Conservation (phyloP, 2,329 filamentous ascomycete genomes). For the Mycogone perniciosa region DNA sequence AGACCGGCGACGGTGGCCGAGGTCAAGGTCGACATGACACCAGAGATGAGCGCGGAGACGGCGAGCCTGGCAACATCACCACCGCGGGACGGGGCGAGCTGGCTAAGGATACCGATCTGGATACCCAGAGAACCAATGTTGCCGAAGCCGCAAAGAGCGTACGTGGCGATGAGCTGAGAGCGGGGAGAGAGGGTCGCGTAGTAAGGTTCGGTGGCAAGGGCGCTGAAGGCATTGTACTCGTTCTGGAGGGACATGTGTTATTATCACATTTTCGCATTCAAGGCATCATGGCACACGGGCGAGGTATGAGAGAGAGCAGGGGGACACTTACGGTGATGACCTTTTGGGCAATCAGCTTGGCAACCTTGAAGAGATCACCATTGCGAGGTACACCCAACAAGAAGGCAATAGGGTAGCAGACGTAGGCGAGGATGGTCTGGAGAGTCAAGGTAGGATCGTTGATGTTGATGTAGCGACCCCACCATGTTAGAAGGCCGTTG, state of each 20-base stretch:
- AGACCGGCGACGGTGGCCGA: constrained; percentile 74
- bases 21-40: constrained; percentile 72
- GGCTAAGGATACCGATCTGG: constrained; percentile 80
- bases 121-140: constrained; percentile 85
- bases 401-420: constrained; percentile 73
- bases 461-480: constrained; percentile 72
- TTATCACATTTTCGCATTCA: constrained; percentile 5
- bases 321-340: constrained; percentile 56
- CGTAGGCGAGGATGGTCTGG: constrained; percentile 68
- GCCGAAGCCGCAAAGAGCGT: constrained; percentile 76
- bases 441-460: constrained; percentile 61
- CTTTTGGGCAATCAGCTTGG: constrained; percentile 76
- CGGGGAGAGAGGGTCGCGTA: constrained; percentile 60
- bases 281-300: neutral
- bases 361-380: constrained; percentile 62
- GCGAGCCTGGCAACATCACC: constrained; percentile 73
- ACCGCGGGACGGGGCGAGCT: constrained; percentile 67
- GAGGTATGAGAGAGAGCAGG: neutral
- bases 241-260: constrained; percentile 40
- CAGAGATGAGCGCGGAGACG: constrained; percentile 68
- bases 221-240: constrained; percentile 68
- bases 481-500: constrained; percentile 77
- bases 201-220: constrained; percentile 46
- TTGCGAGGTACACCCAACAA: constrained; percentile 68
- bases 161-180: constrained; percentile 75